Conservation (phyloP, 2,329 filamentous ascomycete species). For the Diplodia corticola region DNA sequence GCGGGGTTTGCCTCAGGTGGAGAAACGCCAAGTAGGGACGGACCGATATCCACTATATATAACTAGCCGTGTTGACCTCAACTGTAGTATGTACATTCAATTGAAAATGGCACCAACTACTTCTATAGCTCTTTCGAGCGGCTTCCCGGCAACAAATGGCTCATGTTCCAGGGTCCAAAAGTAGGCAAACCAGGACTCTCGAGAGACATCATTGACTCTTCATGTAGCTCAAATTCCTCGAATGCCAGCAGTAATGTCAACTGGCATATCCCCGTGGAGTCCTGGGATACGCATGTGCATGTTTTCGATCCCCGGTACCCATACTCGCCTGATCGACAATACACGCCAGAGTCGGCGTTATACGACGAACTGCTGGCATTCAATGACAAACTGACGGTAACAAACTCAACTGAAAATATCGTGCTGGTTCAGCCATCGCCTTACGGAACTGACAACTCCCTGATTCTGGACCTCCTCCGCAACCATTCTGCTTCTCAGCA, state of each 20-base stretch:
- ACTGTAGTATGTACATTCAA: not conserved
- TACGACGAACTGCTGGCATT: not conserved
- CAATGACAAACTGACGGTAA: not conserved
- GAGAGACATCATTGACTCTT: not conserved
- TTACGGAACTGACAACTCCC: not conserved
- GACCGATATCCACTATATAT: not conserved
- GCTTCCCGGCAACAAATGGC: not conserved
- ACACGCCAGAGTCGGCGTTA: not conserved
- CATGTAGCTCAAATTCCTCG: not conserved
- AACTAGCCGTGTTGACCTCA: not conserved
- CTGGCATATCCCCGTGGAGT: not conserved
- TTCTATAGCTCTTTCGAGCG: not conserved
- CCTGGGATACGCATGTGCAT: conserved; percentile 2
- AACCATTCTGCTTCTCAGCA: not conserved
- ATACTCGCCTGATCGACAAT: not conserved
- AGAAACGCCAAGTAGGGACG: not conserved
- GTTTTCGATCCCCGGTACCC: not conserved
- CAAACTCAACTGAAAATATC: not conserved
- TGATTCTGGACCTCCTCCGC: not conserved
- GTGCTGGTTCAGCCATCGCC: not conserved
- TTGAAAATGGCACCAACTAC: not conserved
- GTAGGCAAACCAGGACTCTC: not conserved
- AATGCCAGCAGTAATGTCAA: not conserved
- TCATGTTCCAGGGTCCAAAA: not conserved
- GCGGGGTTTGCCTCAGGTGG: not conserved